phyloP scores from a whole-genome alignment of 257 asterid species.

The Salvia miltiorrhiza region DNA sequence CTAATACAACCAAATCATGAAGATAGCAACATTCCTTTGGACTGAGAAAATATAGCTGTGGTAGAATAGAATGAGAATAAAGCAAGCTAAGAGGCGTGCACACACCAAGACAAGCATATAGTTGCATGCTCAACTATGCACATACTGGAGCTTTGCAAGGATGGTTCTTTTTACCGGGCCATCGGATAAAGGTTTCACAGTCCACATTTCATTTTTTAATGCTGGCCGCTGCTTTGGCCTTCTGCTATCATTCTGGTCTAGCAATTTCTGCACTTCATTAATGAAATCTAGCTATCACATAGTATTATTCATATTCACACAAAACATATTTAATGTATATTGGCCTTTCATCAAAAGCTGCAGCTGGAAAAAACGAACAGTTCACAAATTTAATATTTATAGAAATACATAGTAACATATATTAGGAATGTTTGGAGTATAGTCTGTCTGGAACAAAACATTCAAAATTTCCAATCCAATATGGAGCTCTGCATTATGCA shows the following conservation, averaged over 20 bases:
- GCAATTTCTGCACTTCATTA: conserved; percentile 72
- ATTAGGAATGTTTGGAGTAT: conserved; percentile 4
- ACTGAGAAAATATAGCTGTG: conserved; percentile 6
- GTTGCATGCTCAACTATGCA: conserved; percentile 13
- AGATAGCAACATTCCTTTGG: conserved; percentile 10
- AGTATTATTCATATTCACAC: neutral
- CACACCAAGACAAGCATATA: conserved; percentile 5
- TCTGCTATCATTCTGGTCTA: conserved; percentile 68
- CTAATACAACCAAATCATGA: conserved; percentile 8
- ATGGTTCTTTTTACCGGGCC: conserved; percentile 68
- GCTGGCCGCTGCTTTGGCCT: conserved; percentile 78
- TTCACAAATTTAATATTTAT: conserved; percentile 8
- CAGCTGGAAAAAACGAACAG: neutral
- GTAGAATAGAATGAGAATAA: neutral
- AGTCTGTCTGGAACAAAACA: neutral
- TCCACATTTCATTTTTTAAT: conserved; percentile 89
- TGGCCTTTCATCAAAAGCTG: neutral
- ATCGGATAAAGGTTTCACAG: conserved; percentile 76
- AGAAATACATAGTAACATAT: conserved; percentile 7
- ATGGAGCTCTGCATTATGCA: neutral
- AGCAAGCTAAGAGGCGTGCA: conserved; percentile 8
- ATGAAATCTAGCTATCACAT: conserved; percentile 21
- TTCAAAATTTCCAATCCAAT: conserved; percentile 26
- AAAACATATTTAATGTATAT: neutral
- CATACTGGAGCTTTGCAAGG: conserved; percentile 1